Conservation (phyloP, 345 rosid species). For the Geranium brycei region DNA sequence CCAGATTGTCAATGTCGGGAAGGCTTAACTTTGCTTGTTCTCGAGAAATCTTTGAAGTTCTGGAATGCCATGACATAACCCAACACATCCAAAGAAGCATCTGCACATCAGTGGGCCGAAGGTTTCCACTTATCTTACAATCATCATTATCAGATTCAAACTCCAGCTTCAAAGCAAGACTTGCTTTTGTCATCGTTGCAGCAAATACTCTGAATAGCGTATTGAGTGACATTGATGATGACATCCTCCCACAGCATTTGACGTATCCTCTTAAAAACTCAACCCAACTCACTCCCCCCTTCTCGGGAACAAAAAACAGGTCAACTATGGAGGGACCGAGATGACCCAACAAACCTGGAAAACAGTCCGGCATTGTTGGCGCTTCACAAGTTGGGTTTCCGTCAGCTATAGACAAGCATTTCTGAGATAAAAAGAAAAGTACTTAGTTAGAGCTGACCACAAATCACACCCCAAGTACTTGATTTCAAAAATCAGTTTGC, state of each 20-base stretch:
- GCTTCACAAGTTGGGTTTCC: conserved; percentile 28
- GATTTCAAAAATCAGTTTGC: no score
- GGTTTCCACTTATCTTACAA: conserved; percentile 48
- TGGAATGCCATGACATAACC: conserved; percentile 56
- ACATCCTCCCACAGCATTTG: conserved; percentile 71
- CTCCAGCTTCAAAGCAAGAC: conserved; percentile 41
- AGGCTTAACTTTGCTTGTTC: conserved; percentile 24
- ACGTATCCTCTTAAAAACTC: conserved; percentile 68
- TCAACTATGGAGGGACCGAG: conserved; percentile 62
- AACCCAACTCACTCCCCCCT: conserved; percentile 55
- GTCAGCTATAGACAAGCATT: conserved; percentile 43
- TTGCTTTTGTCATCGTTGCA: conserved; percentile 23
- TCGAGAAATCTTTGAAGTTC: conserved; percentile 9
- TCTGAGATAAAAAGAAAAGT: conserved; percentile 23
- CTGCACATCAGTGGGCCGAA: conserved; percentile 34
- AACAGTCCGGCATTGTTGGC: conserved; percentile 25
- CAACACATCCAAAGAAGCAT: conserved; percentile 63
- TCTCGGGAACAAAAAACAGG: conserved; percentile 34
- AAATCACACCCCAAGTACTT: no score
- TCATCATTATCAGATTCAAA: conserved; percentile 53
- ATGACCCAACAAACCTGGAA: conserved; percentile 35
- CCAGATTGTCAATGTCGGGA: conserved; percentile 53
- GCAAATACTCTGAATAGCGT: conserved; percentile 43
- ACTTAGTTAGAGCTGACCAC: not conserved
- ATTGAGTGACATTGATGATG: conserved; percentile 36